A percentile compares a stretch with the other conserved stretches of the same genome.
Conservation (phyloP, 768 basidiomycete genomes). For the Infundibulicybe gibba region DNA sequence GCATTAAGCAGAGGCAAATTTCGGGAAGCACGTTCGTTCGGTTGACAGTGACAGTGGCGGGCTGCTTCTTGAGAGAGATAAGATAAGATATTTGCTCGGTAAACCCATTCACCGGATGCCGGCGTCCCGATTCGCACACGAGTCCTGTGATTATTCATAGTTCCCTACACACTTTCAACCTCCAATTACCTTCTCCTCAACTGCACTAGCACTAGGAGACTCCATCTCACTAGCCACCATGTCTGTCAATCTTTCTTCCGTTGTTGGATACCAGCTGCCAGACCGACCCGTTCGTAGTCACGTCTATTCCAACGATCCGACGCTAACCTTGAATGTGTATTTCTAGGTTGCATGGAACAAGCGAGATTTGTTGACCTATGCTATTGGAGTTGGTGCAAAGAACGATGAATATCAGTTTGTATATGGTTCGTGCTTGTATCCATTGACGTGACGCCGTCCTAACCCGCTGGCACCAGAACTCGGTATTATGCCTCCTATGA, state of each 20-base stretch:
- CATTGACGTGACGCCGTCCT: neutral
- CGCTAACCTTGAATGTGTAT: conserved; percentile 13
- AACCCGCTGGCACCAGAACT: conserved; percentile 41
- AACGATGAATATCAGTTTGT: conserved; percentile 63
- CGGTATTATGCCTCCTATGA: conserved; percentile 28
- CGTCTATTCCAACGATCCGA: neutral
- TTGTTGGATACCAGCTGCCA: conserved; percentile 54
- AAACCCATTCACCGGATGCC: too few species aligned
- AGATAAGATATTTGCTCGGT: too few species aligned
- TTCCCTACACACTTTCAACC: too few species aligned
- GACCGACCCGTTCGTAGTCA: conserved; percentile 48
- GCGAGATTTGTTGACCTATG: conserved; percentile 77
- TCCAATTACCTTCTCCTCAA: too few species aligned
- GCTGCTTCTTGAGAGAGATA: too few species aligned
- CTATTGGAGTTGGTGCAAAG: conserved; percentile 80
- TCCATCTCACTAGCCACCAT: conserved; percentile 26
- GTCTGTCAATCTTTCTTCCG: conserved; percentile 59
- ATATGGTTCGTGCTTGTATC: conserved; percentile 51
- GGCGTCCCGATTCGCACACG: too few species aligned
- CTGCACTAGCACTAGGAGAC: neutral
- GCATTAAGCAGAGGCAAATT: too few species aligned
- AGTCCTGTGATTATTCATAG: too few species aligned
- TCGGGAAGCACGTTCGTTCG: too few species aligned
- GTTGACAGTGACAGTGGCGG: too few species aligned
- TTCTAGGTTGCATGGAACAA: conserved; percentile 78